Evolutionary conservation across 2,329 filamentous ascomycete genomes (phyloP), one percentile per base, ranked within the genome.

Genomic region (Fonsecaea pedrosoi): DNA sequence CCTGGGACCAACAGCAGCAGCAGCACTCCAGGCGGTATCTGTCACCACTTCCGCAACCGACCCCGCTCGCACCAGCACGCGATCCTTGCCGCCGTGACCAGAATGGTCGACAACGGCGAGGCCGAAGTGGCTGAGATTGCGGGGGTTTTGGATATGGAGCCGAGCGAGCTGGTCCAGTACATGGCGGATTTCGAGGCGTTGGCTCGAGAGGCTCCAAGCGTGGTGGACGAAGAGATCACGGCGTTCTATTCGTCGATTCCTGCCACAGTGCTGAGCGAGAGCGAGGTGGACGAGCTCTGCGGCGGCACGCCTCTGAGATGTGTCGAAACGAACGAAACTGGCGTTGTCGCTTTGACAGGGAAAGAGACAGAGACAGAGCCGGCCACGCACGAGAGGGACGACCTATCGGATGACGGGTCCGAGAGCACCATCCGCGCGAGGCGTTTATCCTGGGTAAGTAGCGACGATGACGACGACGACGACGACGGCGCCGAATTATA

Each of bases 111-210:
- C 15, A n/a, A n/a, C 37, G 56, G 38, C 2, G 12, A 30, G 21
- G 56, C n/a, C 21, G 25, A 25, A 0, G 38, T 8, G 30, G n/a
- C 56, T 9, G 25, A 59, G 3, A 12, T 48, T 9, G 57, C 57
- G 8, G 8, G 5, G 3, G 13, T 21, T 10, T 37, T 48, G 40
- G 40, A 37, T 8, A 15, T 50, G n/a, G 32, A 15, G 13, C 12
- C 18, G 30, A 21, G 25, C 13, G 57, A 60, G 32, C 34, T 60
- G 40, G 1, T n/a, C 34, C 57, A 50, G n/a, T 15, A 60, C 12
- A 50, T 50, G 7, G 30, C 57, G n/a, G 18, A 15, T n/a, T 48
- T 50, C 9, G 30, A n/a, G 0, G n/a, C 37, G 5, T 30, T 25
- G 6, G 32, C 30, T 6, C 30, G 40, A 37, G 57, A 60, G 13